Evolutionary conservation across 805 yeast species (phyloP).

Genomic region (Nakazawaea ambrosiae): DNA sequence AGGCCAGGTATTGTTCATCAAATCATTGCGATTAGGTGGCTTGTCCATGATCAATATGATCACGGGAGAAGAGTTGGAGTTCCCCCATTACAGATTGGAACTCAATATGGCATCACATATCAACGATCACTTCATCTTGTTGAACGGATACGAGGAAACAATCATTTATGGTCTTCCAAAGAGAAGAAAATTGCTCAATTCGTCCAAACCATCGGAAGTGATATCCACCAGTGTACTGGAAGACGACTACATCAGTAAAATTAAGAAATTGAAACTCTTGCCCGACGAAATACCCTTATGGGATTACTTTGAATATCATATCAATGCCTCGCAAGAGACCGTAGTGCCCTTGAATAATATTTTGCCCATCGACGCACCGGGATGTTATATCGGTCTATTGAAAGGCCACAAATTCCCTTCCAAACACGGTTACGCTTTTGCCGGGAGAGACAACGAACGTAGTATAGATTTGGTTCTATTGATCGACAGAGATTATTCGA

Average conservation of each 20-base stretch:
- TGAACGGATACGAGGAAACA: constrained; percentile 9
- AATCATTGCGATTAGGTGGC: constrained; percentile 10
- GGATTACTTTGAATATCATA: constrained; percentile 9
- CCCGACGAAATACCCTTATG: constrained; percentile 6
- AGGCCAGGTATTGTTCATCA: constrained; percentile 10
- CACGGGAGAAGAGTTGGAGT: constrained; percentile 9
- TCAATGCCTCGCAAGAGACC: constrained; percentile 3
- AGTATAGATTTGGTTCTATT: constrained; percentile 9
- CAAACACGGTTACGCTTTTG: constrained; percentile 3
- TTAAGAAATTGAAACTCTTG: constrained; percentile 1
- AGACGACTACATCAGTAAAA: constrained; percentile 1
- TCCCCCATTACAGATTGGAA: constrained; percentile 11
- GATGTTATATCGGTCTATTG: constrained; percentile 8
- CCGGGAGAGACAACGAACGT: constrained; percentile 6
- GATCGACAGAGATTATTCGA: constrained; percentile 3
- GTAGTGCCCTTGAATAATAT: constrained; percentile 6
- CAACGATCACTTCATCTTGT: constrained; percentile 5
- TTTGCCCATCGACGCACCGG: constrained; percentile 7
- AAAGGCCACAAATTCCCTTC: constrained; percentile 5
- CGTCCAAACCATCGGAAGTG: not conserved
- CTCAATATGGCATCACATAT: constrained; percentile 7
- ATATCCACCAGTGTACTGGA: not conserved
- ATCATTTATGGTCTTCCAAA: constrained; percentile 9
- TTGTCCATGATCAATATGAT: constrained; percentile 9
- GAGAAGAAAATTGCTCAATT: not conserved